A percentile compares a stretch with the other conserved stretches of the same genome.
Evolutionary conservation across 805 yeast genomes (phyloP).

Genomic region (Saccharomycopsis fodiens): DNA sequence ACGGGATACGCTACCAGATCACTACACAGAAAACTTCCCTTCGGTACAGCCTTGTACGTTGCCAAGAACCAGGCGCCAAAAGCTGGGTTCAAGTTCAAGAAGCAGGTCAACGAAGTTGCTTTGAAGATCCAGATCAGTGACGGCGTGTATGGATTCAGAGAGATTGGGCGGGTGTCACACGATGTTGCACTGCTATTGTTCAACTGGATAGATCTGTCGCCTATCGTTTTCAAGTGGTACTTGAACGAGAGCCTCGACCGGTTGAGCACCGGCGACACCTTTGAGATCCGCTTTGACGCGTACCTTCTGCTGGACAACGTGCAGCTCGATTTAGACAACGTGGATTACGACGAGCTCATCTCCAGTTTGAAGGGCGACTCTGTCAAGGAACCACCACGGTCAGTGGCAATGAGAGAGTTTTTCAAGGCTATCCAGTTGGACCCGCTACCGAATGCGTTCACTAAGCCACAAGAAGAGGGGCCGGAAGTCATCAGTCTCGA

Average conservation of each 20-base stretch:
- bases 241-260: conserved; percentile 52
- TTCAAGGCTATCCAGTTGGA: conserved; percentile 36
- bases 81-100: conserved; percentile 22
- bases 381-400: conserved; percentile 36
- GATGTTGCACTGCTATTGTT: conserved; percentile 57
- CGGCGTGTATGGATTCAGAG: conserved; percentile 33
- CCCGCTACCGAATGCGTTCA: conserved; percentile 19
- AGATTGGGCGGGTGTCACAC: conserved; percentile 71
- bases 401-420: conserved; percentile 48
- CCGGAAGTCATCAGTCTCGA: conserved; percentile 13
- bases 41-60: not conserved
- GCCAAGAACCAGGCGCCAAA: conserved; percentile 18
- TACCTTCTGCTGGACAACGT: conserved; percentile 37
- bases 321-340: conserved; percentile 20
- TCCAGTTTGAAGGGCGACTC: conserved; percentile 17
- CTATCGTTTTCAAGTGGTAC: conserved; percentile 48
- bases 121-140: conserved; percentile 25
- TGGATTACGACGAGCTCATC: conserved; percentile 23
- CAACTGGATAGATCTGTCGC: conserved; percentile 51
- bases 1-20: not conserved
- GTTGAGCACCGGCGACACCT: conserved; percentile 68
- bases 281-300: conserved; percentile 63
- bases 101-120: conserved; percentile 23
- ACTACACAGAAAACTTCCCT: not conserved
- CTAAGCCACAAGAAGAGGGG: conserved; percentile 20